A percentile compares a stretch with the other conserved stretches of the same genome.
Conservation (phyloP, 2,329 filamentous ascomycete genomes). For the Akanthomyces muscarius region DNA sequence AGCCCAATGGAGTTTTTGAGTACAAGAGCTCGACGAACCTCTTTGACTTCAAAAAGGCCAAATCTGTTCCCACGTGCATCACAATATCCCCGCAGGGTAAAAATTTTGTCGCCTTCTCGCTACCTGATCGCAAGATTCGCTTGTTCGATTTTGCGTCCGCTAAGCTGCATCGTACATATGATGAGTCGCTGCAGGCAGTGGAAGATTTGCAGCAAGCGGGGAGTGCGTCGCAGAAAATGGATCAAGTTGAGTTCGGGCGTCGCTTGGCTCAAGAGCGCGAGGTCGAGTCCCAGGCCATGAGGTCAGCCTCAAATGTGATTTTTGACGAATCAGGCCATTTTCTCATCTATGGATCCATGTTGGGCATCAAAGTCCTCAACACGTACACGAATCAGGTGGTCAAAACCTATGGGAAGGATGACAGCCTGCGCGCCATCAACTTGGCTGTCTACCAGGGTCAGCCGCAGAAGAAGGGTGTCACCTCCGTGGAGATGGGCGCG, state of each 20-base stretch:
- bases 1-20: conserved; percentile 85
- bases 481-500: conserved; percentile 95
- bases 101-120: conserved; percentile 83
- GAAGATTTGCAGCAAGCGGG: conserved; percentile 97
- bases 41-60: conserved; percentile 96
- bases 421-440: conserved; percentile 79
- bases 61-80: conserved; percentile 75
- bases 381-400: conserved; percentile 91
- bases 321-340: conserved; percentile 98
- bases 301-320: conserved; percentile 74
- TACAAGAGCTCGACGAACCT: conserved; percentile 92
- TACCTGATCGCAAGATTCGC: conserved; percentile 89
- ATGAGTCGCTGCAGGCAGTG: conserved; percentile 84
- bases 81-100: conserved; percentile 82
- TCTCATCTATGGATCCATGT: conserved; percentile 86
- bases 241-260: conserved; percentile 88
- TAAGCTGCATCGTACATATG: conserved; percentile 88
- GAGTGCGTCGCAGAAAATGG: conserved; percentile 73
- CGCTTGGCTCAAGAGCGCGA: conserved; percentile 83
- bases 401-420: conserved; percentile 85
- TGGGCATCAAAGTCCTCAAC: conserved; percentile 93
- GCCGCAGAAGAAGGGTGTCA: conserved; percentile 87
- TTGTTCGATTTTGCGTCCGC: conserved; percentile 89
- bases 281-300: conserved; percentile 65
- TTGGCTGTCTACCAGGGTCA: conserved; percentile 90